Base-by-base conservation (phyloP, 148 eudicot species). In the Dysphania ambrosioides region DNA sequence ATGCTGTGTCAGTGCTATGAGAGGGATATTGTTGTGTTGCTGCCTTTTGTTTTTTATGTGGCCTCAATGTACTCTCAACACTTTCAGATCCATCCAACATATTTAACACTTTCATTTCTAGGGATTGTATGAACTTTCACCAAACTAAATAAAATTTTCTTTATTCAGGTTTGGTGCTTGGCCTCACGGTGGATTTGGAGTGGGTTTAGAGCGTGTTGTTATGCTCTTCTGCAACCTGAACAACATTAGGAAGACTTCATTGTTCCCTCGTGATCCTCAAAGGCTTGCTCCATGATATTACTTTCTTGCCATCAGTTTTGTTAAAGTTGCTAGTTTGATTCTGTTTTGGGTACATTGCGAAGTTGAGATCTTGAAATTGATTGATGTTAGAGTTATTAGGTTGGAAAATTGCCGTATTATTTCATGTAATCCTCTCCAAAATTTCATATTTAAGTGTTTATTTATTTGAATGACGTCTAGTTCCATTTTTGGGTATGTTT, bases 141-240 rank as follows among this genome's bases (percentile, higher is more conserved):
- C 6, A 21, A 40, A 67, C 55, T 27, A 8, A 23, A 13, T 65
- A 16, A 64, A 38, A 12, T 34, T 9, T 23, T 32, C 23, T 55
- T 2, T 83, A 74, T 57, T 12, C 83, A 94, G 98, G 90, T 91
- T 87, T 67, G 98, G 97, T 23, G 91, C 97, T 26, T 96, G 97
- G 56, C 97, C 90, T n/a, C 98, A 94, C 70, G 98, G 98, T 61
- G 98, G 98, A 6, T 94, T 94, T 74, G 98, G 98, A 68, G 98
- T 88, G 66, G 98, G 98, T 36, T 82, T 91, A 70, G 98, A 93
- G 87, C 86, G 97, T 19, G 97, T 92, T 72, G 93, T 92, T 59
- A 92, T 92, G 97, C 93, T 92, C 21, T 92, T 88, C 82, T 92
- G 97, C 65, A 87, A 78, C 60, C 91, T 92, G 24, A 86, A 90